Conservation (phyloP, 345 rosid species). For the Viola odorata region DNA sequence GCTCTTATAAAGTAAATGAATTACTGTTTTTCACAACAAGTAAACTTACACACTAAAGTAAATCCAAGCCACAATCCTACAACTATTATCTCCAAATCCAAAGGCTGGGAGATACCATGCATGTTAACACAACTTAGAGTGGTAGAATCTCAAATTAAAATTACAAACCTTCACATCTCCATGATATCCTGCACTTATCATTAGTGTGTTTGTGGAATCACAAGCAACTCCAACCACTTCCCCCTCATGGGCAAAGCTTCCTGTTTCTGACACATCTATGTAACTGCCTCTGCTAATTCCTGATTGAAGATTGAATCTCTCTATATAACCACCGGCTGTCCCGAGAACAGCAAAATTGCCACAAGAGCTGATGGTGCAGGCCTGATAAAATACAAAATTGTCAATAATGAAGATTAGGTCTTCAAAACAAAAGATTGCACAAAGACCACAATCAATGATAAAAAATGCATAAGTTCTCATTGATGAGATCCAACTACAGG, state of each 20-base stretch:
- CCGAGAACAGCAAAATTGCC: conserved; percentile 95
- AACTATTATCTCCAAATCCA: no score
- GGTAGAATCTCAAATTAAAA: neutral
- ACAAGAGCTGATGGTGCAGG: conserved; percentile 89
- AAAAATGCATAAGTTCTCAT: no score
- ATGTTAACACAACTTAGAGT: no score
- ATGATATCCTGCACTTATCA: conserved; percentile 92
- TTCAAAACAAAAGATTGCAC: no score
- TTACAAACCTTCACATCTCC: conserved; percentile 75
- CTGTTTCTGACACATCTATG: conserved; percentile 49
- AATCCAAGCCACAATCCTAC: no score
- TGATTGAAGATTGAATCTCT: conserved; percentile 91
- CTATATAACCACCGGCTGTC: conserved; percentile 91
- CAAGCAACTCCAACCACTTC: conserved; percentile 93
- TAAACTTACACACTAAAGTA: no score
- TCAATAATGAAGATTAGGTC: no score
- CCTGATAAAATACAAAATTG: conserved; percentile 34
- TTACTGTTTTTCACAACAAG: no score
- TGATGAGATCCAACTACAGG: no score
- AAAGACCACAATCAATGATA: no score
- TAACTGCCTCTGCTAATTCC: conserved; percentile 91
- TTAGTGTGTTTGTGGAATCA: conserved; percentile 80
- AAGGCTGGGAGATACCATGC: no score
- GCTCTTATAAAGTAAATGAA: no score
- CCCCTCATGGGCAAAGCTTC: conserved; percentile 56